These are phyloP conservation scores for Moesziomyces sp. DNA, from an alignment of 1,284 basidiomycete species.

Conservation along the genomic window DNA sequence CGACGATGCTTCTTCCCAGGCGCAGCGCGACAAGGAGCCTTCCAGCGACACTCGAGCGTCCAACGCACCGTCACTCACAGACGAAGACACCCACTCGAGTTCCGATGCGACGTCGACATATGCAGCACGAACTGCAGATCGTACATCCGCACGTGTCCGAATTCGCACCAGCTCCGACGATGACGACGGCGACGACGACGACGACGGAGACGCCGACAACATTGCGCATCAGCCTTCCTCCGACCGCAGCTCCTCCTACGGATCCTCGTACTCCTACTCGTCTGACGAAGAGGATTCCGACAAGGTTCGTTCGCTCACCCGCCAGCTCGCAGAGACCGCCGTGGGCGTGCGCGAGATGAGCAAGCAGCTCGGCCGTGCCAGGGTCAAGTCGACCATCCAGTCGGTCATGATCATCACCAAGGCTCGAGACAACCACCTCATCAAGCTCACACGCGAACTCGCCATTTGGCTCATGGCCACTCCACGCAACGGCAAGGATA, in stretches of 20 bases:
- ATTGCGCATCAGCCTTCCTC: conserved; percentile 27
- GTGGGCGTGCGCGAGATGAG: conserved; percentile 98
- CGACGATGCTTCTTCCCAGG: conserved; percentile 14
- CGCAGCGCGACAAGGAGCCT: conserved; percentile 1
- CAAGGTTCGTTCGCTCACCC: conserved; percentile 77
- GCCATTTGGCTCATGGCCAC: conserved; percentile 71
- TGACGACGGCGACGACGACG: conserved; percentile 34
- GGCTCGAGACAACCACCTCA: conserved; percentile 94
- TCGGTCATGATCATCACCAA: conserved; percentile 96
- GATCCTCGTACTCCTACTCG: conserved; percentile 41
- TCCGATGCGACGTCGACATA: conserved; percentile 21
- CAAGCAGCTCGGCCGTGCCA: conserved; percentile 94
- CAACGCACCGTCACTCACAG: conserved; percentile 1
- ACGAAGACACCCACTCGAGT: conserved; percentile 14
- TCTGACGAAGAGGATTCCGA: conserved; percentile 76
- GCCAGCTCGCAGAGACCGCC: conserved; percentile 94
- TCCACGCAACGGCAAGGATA: conserved; percentile 50
- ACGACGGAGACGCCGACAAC: conserved; percentile 32
- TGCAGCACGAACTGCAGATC: conserved; percentile 7
- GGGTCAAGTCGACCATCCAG: conserved; percentile 90
- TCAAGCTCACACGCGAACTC: conserved; percentile 91
- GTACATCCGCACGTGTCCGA: conserved; percentile 23
- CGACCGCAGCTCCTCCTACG: conserved; percentile 29
- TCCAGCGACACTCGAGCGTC: neutral
- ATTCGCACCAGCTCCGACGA: conserved; percentile 40